A percentile compares a stretch with the other conserved stretches of the same genome.
phyloP scores from a whole-genome alignment of 345 rosid genomes.

The Noccaea caerulescens region DNA sequence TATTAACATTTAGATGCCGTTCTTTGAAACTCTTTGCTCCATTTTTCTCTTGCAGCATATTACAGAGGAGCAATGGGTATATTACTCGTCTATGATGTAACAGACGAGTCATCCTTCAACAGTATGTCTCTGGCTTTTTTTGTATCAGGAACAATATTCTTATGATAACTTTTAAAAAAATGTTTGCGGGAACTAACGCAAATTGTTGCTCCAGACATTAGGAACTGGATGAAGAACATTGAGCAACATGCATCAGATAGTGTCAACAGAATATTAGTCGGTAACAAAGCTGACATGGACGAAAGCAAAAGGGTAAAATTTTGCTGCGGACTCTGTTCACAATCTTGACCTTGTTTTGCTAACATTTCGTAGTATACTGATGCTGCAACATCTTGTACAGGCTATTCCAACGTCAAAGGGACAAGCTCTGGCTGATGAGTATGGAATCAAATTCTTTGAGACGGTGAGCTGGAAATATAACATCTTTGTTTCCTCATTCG shows the following conservation, averaged over 20 bases:
- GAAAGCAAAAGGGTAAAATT: constrained; percentile 69
- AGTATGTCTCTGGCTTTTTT: constrained; percentile 50
- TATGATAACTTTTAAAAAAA: background rate
- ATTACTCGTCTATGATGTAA: constrained; percentile 87
- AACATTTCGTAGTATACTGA: constrained; percentile 7
- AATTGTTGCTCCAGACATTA: constrained; percentile 47
- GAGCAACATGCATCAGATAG: constrained; percentile 70
- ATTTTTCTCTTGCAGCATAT: constrained; percentile 58
- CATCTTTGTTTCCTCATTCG: constrained; percentile 14
- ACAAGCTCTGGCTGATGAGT: constrained; percentile 64
- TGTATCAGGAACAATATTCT: constrained; percentile 2
- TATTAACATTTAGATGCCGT: background rate
- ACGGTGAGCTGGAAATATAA: constrained; percentile 44
- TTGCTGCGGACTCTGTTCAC: background rate
- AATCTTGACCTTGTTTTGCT: background rate
- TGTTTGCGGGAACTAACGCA: constrained; percentile 20
- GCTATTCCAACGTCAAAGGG: constrained; percentile 62
- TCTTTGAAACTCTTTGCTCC: background rate
- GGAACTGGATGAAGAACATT: constrained; percentile 73
- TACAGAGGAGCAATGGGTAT: constrained; percentile 98
- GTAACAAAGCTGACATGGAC: constrained; percentile 75
- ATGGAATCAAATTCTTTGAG: constrained; percentile 65
- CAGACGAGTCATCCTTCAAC: constrained; percentile 91
- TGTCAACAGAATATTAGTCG: constrained; percentile 67
- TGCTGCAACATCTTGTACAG: constrained; percentile 34